Evolutionary conservation across 208 protist genomes (phyloP).

Genomic region (Herpetomonas tarakana): DNA sequence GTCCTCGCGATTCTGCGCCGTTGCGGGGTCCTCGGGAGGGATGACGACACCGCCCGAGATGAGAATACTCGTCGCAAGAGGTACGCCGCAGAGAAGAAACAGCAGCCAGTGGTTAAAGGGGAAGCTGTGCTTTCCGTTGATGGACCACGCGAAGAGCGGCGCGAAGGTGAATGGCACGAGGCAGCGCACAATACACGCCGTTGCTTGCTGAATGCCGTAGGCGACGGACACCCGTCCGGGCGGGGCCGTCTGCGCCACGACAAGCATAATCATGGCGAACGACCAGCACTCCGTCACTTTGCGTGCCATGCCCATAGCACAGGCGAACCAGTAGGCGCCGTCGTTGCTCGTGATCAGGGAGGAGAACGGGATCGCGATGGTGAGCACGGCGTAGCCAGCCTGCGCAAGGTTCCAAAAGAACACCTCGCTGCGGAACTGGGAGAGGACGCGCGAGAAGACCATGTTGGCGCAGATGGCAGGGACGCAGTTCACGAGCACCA

Average conservation of each 20-base stretch:
- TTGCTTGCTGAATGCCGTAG: slow-evolving; percentile 77
- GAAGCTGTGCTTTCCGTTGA: slow-evolving; percentile 27
- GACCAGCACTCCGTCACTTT: slow-evolving; percentile 58
- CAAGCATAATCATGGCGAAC: slow-evolving; percentile 56
- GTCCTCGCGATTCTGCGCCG: not conserved
- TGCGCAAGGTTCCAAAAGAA: slow-evolving; percentile 41
- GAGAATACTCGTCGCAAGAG: slow-evolving; percentile 26
- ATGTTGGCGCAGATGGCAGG: slow-evolving; percentile 55
- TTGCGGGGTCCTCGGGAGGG: slow-evolving; percentile 6
- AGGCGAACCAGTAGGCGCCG: slow-evolving; percentile 33
- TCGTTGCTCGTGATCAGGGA: slow-evolving; percentile 15
- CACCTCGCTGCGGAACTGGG: slow-evolving; percentile 23
- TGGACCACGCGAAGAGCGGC: slow-evolving; percentile 80
- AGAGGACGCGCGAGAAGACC: slow-evolving; percentile 29
- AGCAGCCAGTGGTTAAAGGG: slow-evolving; percentile 75
- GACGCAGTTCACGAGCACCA: slow-evolving; percentile 45
- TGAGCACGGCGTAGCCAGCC: slow-evolving; percentile 21
- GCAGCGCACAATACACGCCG: slow-evolving; percentile 57
- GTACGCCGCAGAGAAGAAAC: slow-evolving; percentile 55
- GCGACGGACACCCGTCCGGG: slow-evolving; percentile 51
- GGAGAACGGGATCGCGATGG: slow-evolving; percentile 29
- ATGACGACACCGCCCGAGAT: slow-evolving; percentile 14
- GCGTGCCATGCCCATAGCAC: slow-evolving; percentile 39
- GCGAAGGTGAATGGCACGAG: slow-evolving; percentile 55
- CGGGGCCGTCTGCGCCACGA: slow-evolving; percentile 60